These are phyloP conservation scores for Globisporangium alternatum DNA, from an alignment of 352 stramenopile genomes.

Conservation along the genomic window DNA sequence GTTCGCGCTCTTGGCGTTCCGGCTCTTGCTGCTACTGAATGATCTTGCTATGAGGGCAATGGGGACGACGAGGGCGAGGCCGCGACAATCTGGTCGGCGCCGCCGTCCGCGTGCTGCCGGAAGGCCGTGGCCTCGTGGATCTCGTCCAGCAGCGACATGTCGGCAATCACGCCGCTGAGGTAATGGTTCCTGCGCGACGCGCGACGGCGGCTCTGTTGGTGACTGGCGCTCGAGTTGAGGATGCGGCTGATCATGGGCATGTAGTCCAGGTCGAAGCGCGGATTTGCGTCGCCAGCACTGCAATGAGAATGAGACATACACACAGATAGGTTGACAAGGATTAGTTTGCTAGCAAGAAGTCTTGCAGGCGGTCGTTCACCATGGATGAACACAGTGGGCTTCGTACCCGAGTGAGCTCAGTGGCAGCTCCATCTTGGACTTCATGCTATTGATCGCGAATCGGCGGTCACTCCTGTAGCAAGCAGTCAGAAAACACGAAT, in stretches of 20 bases:
- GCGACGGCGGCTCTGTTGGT: conserved; percentile 59
- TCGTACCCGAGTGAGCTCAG: conserved; percentile 39
- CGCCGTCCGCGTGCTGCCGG: conserved; percentile 19
- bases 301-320: conserved; percentile 3
- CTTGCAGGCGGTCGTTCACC: too few species aligned
- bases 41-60: conserved; percentile 14
- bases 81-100: conserved; percentile 47
- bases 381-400: neutral
- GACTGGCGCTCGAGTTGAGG: conserved; percentile 35
- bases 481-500: neutral
- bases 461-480: conserved; percentile 16
- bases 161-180: conserved; percentile 64
- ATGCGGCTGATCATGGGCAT: conserved; percentile 66
- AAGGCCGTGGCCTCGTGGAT: conserved; percentile 49
- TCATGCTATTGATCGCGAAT: conserved; percentile 7
- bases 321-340: neutral
- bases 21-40: neutral
- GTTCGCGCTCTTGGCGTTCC: neutral
- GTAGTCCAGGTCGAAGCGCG: conserved; percentile 60
- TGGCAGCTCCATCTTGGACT: conserved; percentile 51
- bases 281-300: conserved; percentile 32
- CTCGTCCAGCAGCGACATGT: conserved; percentile 68
- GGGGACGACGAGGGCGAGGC: conserved; percentile 39
- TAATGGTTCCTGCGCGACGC: conserved; percentile 74
- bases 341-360: conserved; percentile 3